Conservation (phyloP, 345 rosid species). For the Brassica nigra region DNA sequence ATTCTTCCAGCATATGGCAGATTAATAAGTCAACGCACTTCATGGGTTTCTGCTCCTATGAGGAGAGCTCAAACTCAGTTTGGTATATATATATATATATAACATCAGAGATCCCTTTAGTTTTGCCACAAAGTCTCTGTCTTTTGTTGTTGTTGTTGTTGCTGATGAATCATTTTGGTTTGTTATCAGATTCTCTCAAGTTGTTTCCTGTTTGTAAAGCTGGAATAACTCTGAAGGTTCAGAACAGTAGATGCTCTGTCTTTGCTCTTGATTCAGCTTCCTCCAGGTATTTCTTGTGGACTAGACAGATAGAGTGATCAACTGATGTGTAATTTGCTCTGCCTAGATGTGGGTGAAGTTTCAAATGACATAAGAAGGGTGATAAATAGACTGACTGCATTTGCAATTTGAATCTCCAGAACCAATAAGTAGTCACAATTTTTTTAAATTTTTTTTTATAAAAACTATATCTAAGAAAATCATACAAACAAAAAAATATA, state of each 20-base stretch:
- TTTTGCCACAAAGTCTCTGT: neutral
- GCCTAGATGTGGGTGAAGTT: no score
- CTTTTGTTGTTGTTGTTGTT: neutral
- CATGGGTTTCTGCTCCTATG: slow-evolving; percentile 26
- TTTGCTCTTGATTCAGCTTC: slow-evolving; percentile 47
- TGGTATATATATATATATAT: slow-evolving; percentile 44
- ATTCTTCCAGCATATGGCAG: slow-evolving; percentile 52
- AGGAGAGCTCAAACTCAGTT: slow-evolving; percentile 44
- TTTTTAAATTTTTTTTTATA: neutral
- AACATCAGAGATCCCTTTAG: neutral
- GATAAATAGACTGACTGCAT: neutral
- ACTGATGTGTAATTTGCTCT: neutral
- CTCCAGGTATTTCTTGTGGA: slow-evolving; percentile 50
- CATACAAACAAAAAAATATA: neutral
- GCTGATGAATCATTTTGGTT: neutral
- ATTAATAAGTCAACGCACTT: slow-evolving; percentile 36
- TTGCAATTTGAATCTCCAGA: neutral
- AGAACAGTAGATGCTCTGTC: slow-evolving; percentile 35
- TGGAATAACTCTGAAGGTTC: slow-evolving; percentile 45
- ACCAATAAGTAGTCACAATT: neutral
- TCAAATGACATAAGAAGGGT: neutral
- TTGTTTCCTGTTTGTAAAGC: slow-evolving; percentile 36
- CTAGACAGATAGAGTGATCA: neutral
- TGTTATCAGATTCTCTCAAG: slow-evolving; percentile 49
- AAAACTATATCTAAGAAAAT: neutral